Conservation (phyloP, 1,284 basidiomycete species). For the Vanrija sp. region DNA sequence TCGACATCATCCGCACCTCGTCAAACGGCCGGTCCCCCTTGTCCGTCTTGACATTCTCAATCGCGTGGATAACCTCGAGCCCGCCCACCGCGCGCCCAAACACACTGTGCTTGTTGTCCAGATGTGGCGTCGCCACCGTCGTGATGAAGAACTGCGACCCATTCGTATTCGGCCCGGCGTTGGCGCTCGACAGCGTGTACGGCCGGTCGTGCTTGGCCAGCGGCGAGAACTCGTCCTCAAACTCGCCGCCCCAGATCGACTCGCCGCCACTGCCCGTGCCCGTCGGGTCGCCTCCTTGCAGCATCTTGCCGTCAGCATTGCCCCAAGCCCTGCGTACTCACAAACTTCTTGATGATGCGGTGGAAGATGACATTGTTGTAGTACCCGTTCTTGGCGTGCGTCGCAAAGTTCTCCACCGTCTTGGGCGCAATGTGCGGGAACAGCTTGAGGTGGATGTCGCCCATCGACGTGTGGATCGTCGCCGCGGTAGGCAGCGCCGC, state of each 20-base stretch:
- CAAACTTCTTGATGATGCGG: conserved; percentile 94
- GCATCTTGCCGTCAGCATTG: conserved; percentile 58
- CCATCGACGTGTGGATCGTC: conserved; percentile 90
- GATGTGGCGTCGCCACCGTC: conserved; percentile 89
- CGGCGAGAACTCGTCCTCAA: conserved; percentile 92
- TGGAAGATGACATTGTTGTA: conserved; percentile 96
- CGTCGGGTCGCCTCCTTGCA: conserved; percentile 91
- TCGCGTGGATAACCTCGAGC: conserved; percentile 56
- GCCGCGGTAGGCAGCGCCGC: conserved; percentile 59
- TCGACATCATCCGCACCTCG: conserved; percentile 69
- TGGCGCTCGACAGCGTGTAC: conserved; percentile 99
- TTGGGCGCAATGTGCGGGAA: conserved; percentile 90
- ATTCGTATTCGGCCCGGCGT: conserved; percentile 79
- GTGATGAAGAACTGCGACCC: conserved; percentile 96
- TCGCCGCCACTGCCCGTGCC: conserved; percentile 81
- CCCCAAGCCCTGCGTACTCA: conserved; percentile 32
- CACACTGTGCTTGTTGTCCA: conserved; percentile 60
- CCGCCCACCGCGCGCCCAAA: conserved; percentile 56
- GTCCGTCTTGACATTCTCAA: conserved; percentile 61
- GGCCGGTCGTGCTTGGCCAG: conserved; percentile 90
- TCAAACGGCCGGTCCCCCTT: conserved; percentile 83
- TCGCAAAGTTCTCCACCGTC: conserved; percentile 96
- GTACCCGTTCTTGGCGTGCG: conserved; percentile 84
- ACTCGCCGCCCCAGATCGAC: conserved; percentile 89
- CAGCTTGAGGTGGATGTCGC: conserved; percentile 86